phyloP scores from a whole-genome alignment of 345 rosid species.

The Lepidium didymum region DNA sequence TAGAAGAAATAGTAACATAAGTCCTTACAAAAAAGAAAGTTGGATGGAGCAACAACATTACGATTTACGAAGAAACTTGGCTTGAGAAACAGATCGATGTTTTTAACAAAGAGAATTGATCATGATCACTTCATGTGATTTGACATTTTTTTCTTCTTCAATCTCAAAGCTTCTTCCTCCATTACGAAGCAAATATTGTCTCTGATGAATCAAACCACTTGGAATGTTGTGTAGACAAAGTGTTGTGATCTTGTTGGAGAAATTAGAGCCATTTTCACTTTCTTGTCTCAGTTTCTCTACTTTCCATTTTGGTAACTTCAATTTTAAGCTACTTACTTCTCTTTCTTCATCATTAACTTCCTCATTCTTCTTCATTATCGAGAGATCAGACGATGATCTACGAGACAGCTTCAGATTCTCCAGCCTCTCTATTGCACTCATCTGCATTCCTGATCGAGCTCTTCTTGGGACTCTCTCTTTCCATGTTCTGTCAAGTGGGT shows the following conservation, averaged over 20 bases:
- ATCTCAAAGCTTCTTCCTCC: slow-evolving; percentile 22
- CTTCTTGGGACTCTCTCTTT: slow-evolving; percentile 47
- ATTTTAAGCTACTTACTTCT: slow-evolving; percentile 39
- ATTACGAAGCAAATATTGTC: slow-evolving; percentile 33
- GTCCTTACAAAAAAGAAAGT: neutral
- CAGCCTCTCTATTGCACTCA: slow-evolving; percentile 83
- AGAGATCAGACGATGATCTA: slow-evolving; percentile 74
- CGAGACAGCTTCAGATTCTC: slow-evolving; percentile 74
- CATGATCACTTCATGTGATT: slow-evolving; percentile 46
- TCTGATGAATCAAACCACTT: slow-evolving; percentile 5
- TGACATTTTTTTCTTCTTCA: slow-evolving; percentile 18
- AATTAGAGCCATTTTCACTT: slow-evolving; percentile 50
- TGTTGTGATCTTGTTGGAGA: slow-evolving; percentile 56
- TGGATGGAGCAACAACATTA: too few species aligned
- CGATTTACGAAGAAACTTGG: slow-evolving; percentile 8
- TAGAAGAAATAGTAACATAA: neutral
- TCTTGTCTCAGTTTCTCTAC: slow-evolving; percentile 65
- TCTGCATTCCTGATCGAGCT: slow-evolving; percentile 66
- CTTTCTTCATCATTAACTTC: neutral
- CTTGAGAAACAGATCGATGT: slow-evolving; percentile 25
- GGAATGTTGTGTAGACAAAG: slow-evolving; percentile 37
- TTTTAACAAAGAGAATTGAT: neutral
- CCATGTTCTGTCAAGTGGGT: slow-evolving; percentile 28
- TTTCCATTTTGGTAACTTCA: slow-evolving; percentile 63
- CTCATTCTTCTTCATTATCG: slow-evolving; percentile 32